Evolutionary conservation across 805 yeast species (phyloP), one percentile per base, ranked within the genome.

Genomic region (Wickerhamiella australiensis): DNA sequence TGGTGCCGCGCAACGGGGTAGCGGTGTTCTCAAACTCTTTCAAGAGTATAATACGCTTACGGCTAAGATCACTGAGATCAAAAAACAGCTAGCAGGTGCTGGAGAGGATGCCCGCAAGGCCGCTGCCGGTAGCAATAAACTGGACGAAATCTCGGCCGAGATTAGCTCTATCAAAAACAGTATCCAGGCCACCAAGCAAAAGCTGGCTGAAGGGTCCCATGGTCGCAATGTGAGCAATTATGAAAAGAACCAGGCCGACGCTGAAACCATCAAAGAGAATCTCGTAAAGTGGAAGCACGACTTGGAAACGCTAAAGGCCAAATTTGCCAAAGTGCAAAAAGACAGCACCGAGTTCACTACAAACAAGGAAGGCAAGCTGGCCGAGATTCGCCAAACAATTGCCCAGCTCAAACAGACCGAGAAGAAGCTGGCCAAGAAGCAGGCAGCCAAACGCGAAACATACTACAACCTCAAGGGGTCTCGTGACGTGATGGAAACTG

Each of bases 291-390:
- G 13, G 6, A 31, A 27, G 4, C 26, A 42, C n/a, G 41, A 38
- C 5, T 36, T 52, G 5, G 33, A 26, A 12, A 21, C 13, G 8
- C 69, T 68, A 36, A 61, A 68, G 27, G 51, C 50, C 0, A 82
- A 80, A 25, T 74, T 84, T 11, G 55, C 58, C 2, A 61, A 61
- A 6, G 79, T 84, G 48, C 84, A 83, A 59, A 74, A 68, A 15
- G 97, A 92, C 62, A 84, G 87, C 68, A 70, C 73, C 47, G 97
- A 92, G 58, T 90, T 87, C 61, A 77, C 75, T 52, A 68, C 68
- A 41, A 82, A 94, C 62, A 88, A 87, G 57, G 85, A 88, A 0
- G 75, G 81, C 1, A 94, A 90, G 62, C 69, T 94, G 52, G 77
- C 76, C 45, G 77, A 82, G 57, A 56, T 70, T 31, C 60, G 57